Percentiles rank a stretch among this genome's conserved stretches.
Conservation (phyloP, 2,329 filamentous ascomycete species). For the Xylaria sp. region DNA sequence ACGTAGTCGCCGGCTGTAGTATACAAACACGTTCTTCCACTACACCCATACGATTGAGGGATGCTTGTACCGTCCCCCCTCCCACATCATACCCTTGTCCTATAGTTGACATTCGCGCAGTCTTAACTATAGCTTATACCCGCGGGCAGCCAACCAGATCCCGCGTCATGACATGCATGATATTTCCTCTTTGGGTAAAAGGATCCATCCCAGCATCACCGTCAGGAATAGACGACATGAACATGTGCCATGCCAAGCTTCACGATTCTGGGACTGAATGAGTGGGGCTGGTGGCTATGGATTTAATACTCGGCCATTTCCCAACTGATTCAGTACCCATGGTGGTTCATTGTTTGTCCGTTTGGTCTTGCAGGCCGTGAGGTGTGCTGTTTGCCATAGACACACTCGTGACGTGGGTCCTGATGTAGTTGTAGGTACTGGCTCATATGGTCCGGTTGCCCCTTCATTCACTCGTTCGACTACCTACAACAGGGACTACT, state of each 20-base stretch:
- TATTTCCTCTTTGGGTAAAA: slow-evolving; percentile 21
- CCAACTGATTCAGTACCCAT: too few relatives aligned
- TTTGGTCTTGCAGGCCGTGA: too few relatives aligned
- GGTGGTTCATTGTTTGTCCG: too few relatives aligned
- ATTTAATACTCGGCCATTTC: slow-evolving; percentile 17
- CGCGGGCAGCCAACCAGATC: slow-evolving; percentile 3
- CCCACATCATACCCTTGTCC: slow-evolving; percentile 4
- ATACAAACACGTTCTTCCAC: background rate
- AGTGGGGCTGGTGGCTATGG: slow-evolving; percentile 2
- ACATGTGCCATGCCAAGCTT: slow-evolving; percentile 16
- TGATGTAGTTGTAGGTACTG: background rate
- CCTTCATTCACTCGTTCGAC: too few relatives aligned
- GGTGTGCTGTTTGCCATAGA: too few relatives aligned
- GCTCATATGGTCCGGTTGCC: background rate
- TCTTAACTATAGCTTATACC: slow-evolving; percentile 7
- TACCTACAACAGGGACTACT: too few relatives aligned
- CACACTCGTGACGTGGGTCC: background rate
- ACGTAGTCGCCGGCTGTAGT: too few relatives aligned
- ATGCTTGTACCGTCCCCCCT: slow-evolving; percentile 7
- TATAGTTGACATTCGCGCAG: slow-evolving; percentile 13
- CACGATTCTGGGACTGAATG: slow-evolving; percentile 9
- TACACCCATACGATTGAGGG: slow-evolving; percentile 1
- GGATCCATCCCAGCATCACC: slow-evolving; percentile 7
- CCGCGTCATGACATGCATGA: slow-evolving; percentile 8
- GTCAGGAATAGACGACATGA: slow-evolving; percentile 5